These are phyloP conservation scores for Forsythia suspensa DNA, from an alignment of 257 asterid genomes.

Conservation along the genomic window DNA sequence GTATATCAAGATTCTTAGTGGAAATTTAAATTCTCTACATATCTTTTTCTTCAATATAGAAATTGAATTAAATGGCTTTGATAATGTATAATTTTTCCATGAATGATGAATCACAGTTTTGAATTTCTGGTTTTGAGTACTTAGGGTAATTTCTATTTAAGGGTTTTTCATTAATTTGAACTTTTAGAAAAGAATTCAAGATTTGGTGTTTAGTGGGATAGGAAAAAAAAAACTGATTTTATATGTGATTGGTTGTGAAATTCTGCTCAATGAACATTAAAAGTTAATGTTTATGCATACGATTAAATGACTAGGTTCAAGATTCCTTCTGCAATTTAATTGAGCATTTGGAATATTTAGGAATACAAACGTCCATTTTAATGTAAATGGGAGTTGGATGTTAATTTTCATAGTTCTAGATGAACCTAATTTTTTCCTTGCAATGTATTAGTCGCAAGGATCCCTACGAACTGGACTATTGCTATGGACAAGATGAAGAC, in stretches of 20 bases:
- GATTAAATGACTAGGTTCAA: too few species aligned
- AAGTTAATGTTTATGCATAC: too few species aligned
- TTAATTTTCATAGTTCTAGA: background rate
- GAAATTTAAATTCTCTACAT: background rate
- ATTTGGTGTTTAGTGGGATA: background rate
- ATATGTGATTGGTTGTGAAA: background rate
- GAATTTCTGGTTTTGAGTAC: background rate
- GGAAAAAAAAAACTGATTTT: too few species aligned
- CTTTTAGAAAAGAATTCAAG: background rate
- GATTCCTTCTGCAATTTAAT: background rate
- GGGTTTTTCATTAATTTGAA: background rate
- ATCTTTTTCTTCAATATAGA: background rate
- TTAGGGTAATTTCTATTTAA: background rate
- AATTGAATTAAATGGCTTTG: background rate
- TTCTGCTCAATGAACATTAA: background rate
- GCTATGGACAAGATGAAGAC: constrained; percentile 60
- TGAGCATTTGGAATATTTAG: constrained; percentile 7
- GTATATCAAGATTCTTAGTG: background rate
- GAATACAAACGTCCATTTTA: background rate
- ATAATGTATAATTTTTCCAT: background rate
- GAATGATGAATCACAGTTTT: background rate
- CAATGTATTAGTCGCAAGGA: constrained; percentile 47
- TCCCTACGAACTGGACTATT: constrained; percentile 57
- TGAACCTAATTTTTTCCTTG: constrained; percentile 15
- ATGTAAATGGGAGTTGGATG: background rate